phyloP scores from a whole-genome alignment of 169 alveolate species.

The Neospora caninum region DNA sequence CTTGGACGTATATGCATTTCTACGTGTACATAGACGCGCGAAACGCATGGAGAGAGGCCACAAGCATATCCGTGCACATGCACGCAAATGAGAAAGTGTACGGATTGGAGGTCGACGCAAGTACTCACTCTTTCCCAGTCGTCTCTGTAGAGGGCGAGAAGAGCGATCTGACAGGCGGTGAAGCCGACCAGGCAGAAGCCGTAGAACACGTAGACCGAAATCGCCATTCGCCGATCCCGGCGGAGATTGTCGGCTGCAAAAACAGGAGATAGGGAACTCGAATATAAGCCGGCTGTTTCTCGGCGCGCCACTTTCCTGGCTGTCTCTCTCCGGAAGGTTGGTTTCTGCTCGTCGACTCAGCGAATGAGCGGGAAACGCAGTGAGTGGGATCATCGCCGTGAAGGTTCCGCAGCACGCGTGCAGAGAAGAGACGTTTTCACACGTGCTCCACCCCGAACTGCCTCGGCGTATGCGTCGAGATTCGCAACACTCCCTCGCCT shows the following conservation, averaged over 20 bases:
- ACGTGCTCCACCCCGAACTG: too few species aligned
- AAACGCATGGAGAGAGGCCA: too few species aligned
- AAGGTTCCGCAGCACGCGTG: too few species aligned
- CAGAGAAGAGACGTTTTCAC: too few species aligned
- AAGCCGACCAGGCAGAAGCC: conserved; percentile 2
- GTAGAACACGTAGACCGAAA: not conserved
- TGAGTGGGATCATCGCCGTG: too few species aligned
- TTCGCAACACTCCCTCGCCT: too few species aligned
- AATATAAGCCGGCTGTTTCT: not conserved
- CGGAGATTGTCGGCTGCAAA: not conserved
- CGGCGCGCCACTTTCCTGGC: not conserved
- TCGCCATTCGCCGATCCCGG: conserved; percentile 6
- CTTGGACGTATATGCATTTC: not conserved
- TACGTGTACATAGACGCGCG: not conserved
- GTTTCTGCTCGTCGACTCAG: too few species aligned
- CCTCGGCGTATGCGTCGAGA: too few species aligned
- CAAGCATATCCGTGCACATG: too few species aligned
- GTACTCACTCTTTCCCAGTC: not conserved
- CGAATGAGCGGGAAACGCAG: too few species aligned
- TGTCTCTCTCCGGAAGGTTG: not conserved
- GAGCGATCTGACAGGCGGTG: not conserved
- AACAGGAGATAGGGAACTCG: not conserved
- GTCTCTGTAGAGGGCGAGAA: conserved; percentile 6
- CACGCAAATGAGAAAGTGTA: too few species aligned
- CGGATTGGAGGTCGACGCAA: too few species aligned